Evolutionary conservation across 331 rosid genomes (phyloP), one percentile per base, ranked within the genome.

Genomic region (Pyrus hybrid): DNA sequence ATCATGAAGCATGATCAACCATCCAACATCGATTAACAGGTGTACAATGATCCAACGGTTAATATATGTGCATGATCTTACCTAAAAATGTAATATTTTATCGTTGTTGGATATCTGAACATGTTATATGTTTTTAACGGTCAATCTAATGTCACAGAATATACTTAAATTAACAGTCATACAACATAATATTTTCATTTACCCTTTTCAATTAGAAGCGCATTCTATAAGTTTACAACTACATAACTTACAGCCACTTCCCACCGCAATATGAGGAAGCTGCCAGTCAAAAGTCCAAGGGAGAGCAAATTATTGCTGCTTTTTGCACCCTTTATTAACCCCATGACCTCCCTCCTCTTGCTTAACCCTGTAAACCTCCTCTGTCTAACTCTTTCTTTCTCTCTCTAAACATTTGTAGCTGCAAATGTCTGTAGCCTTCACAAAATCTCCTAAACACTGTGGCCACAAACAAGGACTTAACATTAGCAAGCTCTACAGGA

Each of bases 391-490:
- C 75, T 73, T 53, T 16, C 72, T 25, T 68, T 8, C 56, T 29
- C 63, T 57, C 32, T 35, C 22, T 16, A 26, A 25, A 13, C 22
- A n/a, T 79, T 22, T 26, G 22, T 25, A 51, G 5, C 54, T 53
- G 79, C 82, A 81, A 82, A 95, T 95, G 99, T 92, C 99, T 88
- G 70, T 23, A 83, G 74, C 83, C 75, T n/a, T 41, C 33, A 26
- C 76, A 61, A 72, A 74, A 78, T 89, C 99, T 79, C 99, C 99
- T 28, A 86, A 95, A 80, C 96, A 90, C 79, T 95, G 99, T 30
- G 99, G 87, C 13, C 7, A 37, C 1, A 80, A 92, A 66, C 80
- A 86, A 84, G 86, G 81, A 70, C 65, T 82, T 37, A 69, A 76
- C 47, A 20, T 86, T 7, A 79, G 83, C 10, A 86, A 78, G 81